Evolutionary conservation across 2,329 filamentous ascomycete species (phyloP).

Genomic region (Cryphonectria parasitica): DNA sequence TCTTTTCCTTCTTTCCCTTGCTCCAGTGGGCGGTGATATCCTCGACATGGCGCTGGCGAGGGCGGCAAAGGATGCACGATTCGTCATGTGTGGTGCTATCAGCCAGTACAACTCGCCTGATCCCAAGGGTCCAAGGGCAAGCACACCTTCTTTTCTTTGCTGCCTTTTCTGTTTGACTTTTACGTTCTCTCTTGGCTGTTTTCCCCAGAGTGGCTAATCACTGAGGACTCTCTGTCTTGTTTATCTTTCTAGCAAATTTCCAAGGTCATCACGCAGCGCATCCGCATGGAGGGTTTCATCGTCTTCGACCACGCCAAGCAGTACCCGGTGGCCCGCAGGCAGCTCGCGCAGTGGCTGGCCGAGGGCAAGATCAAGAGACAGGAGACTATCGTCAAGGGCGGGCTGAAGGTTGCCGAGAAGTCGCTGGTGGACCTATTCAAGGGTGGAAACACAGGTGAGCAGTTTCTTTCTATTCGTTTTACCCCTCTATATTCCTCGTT

Average conservation of each 20-base stretch:
- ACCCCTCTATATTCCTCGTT: no score
- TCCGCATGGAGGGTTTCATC: slow-evolving; percentile 70
- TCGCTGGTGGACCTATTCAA: slow-evolving; percentile 67
- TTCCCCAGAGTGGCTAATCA: not conserved
- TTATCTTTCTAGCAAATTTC: slow-evolving; percentile 23
- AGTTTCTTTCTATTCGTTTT: not conserved
- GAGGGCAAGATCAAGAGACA: slow-evolving; percentile 74
- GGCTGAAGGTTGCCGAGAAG: slow-evolving; percentile 65
- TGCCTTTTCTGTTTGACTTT: not conserved
- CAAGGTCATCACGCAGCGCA: slow-evolving; percentile 28
- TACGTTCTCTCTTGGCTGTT: not conserved
- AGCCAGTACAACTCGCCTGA: slow-evolving; percentile 29
- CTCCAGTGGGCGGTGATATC: slow-evolving; percentile 67
- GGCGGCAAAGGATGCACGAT: slow-evolving; percentile 64
- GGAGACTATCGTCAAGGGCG: slow-evolving; percentile 72
- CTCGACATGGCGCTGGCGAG: slow-evolving; percentile 66
- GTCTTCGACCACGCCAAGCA: slow-evolving; percentile 68
- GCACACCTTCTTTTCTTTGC: not conserved
- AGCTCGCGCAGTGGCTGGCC: slow-evolving; percentile 68
- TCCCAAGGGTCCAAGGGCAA: slow-evolving; percentile 23
- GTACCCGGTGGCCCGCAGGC: slow-evolving; percentile 59
- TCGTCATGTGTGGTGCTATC: slow-evolving; percentile 68
- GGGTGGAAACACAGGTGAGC: slow-evolving; percentile 68
- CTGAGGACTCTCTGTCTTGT: not conserved
- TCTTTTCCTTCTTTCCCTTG: not conserved